phyloP scores from a whole-genome alignment of 2,329 filamentous ascomycete genomes.

The Scedosporium minutisporum region DNA sequence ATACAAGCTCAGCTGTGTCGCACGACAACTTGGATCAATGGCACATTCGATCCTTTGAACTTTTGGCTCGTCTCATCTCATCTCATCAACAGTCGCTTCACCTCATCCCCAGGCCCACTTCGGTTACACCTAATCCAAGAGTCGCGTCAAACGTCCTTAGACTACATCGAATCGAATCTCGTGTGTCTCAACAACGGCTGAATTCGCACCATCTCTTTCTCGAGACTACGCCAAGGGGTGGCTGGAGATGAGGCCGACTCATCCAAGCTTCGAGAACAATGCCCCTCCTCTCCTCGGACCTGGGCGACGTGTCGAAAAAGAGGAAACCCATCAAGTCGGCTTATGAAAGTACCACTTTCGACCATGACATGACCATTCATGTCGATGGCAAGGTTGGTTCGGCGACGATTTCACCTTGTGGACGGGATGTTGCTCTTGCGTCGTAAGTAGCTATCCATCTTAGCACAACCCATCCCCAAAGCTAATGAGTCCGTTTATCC shows the following conservation, averaged over 20 bases:
- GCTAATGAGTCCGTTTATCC: slow-evolving; percentile 2
- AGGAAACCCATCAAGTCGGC: slow-evolving; percentile 55
- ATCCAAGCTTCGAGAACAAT: background rate
- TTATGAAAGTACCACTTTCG: slow-evolving; percentile 80
- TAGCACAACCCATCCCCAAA: background rate
- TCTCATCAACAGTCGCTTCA: background rate
- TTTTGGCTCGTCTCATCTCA: background rate
- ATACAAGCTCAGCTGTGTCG: background rate
- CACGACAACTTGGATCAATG: too few species aligned
- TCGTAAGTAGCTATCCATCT: slow-evolving; percentile 42
- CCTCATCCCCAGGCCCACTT: background rate
- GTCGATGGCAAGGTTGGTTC: slow-evolving; percentile 77
- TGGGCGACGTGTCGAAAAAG: slow-evolving; percentile 37
- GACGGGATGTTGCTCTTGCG: slow-evolving; percentile 81
- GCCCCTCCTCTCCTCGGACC: background rate
- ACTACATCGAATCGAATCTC: background rate
- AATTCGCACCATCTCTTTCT: background rate
- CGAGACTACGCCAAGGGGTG: background rate
- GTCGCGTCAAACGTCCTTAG: background rate
- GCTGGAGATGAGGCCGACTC: background rate
- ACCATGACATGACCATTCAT: slow-evolving; percentile 72
- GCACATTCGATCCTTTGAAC: background rate
- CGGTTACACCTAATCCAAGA: background rate
- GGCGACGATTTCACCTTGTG: slow-evolving; percentile 84
- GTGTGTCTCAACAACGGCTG: background rate